Base-by-base conservation (phyloP, 768 basidiomycete genomes). In the Lenzites betulinus region DNA sequence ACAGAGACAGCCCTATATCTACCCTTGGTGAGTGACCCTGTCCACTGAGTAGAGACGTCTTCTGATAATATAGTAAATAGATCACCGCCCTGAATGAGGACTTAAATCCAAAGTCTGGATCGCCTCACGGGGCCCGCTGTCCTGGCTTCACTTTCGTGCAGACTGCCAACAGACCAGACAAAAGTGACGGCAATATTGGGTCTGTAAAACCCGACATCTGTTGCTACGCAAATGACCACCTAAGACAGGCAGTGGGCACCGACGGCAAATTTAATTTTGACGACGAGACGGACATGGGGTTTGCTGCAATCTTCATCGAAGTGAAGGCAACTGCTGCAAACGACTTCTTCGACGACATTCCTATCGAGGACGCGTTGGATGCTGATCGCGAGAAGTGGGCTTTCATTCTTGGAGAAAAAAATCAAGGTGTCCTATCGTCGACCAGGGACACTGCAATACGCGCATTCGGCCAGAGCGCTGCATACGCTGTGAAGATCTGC, bases 241-340 rank as follows among this genome's bases (percentile, higher is more conserved):
- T 55, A 1, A 2, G 22, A 3, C 20, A 33, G 6, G 8, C 9
- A n/a, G 25, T 22, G 18, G 6, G 42, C 16, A 11, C 3, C 1
- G 23, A 20, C 44, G 15, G 16, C n/a, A n/a, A n/a, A n/a, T n/a
- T n/a, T n/a, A n/a, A n/a, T n/a, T n/a, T 11, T 20, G 11, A 3
- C 30, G 25, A 23, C 28, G 12, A 18, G 30, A 47, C 43, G 7
- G 35, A 48, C 48, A 57, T 57, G 47, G 55, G 55, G 9, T 57
- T 57, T 20, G 48, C 55, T 1, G 55, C 36, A 15, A 50, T 13
- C 9, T 57, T 49, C 26, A 57, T 57, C 47, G 47, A 57, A 23
- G 35, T 57, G 22, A 57, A 57, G 55, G 2, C 36, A 1, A 3
- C 26, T 1, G 26, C 5, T 0, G 16, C 3, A 7, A 7, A 18